Percentiles rank a stretch among this genome's conserved stretches.
phyloP scores from a whole-genome alignment of 1,284 basidiomycete genomes.

The Leccinum pachyderme region DNA sequence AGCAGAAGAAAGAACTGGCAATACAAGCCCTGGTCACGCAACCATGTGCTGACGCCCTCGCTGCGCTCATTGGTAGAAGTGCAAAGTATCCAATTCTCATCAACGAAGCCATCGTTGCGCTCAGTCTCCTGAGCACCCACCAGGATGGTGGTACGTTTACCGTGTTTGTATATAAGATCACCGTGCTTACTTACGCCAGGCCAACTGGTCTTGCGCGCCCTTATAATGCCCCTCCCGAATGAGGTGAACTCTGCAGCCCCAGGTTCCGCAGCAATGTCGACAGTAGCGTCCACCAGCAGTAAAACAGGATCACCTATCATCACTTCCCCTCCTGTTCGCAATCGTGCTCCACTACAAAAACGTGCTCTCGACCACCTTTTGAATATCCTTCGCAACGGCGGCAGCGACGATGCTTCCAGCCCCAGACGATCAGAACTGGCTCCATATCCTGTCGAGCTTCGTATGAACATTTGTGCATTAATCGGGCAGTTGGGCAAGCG shows the following conservation, averaged over 20 bases:
- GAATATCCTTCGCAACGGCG: conserved; percentile 52
- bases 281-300: conserved; percentile 39
- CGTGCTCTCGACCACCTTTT: conserved; percentile 66
- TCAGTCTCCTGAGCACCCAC: conserved; percentile 73
- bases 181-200: conserved; percentile 41
- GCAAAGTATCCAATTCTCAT: conserved; percentile 81
- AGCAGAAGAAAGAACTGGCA: conserved; percentile 53
- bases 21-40: conserved; percentile 51
- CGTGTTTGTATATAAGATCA: neutral
- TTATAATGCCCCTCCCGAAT: conserved; percentile 49
- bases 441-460: conserved; percentile 62
- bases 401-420: conserved; percentile 32
- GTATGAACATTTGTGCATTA: conserved; percentile 70
- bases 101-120: conserved; percentile 86
- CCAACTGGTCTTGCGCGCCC: conserved; percentile 56
- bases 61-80: conserved; percentile 73
- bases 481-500: conserved; percentile 61
- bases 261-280: conserved; percentile 41
- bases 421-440: conserved; percentile 37
- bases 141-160: conserved; percentile 57
- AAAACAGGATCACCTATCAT: conserved; percentile 45
- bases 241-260: conserved; percentile 37
- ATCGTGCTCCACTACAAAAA: conserved; percentile 42
- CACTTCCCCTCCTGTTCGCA: conserved; percentile 37
- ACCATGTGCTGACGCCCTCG: conserved; percentile 60